phyloP scores from a whole-genome alignment of 2,329 filamentous ascomycete genomes.

The Venturia nashicola region DNA sequence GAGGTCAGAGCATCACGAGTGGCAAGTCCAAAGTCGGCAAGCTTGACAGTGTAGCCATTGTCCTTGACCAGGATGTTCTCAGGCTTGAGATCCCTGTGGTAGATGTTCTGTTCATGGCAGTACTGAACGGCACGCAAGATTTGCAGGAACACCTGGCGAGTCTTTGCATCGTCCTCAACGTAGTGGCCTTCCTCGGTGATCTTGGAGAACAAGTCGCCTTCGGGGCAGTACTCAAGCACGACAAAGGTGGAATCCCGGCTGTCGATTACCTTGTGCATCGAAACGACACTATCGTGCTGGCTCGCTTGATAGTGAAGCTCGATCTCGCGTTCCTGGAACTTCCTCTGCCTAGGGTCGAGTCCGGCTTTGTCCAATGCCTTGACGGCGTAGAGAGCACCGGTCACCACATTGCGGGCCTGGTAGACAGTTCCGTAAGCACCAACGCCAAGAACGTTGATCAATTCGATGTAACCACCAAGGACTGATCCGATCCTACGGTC shows the following conservation, averaged over 20 bases:
- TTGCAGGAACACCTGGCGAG: constrained; percentile 86
- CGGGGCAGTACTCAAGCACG: constrained; percentile 91
- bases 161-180: constrained; percentile 79
- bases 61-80: constrained; percentile 95
- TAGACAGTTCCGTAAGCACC: constrained; percentile 97
- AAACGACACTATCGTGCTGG: constrained; percentile 84
- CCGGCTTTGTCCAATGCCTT: constrained; percentile 94
- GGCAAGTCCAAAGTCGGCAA: constrained; percentile 94
- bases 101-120: constrained; percentile 87
- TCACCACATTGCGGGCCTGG: constrained; percentile 72
- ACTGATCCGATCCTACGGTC: too few relatives aligned
- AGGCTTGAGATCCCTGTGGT: constrained; percentile 94
- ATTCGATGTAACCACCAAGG: constrained; percentile 69
- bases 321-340: constrained; percentile 89
- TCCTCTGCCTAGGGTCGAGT: constrained; percentile 73
- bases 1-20: constrained; percentile 73
- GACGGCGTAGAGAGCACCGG: constrained; percentile 75
- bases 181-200: constrained; percentile 94
- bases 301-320: constrained; percentile 81
- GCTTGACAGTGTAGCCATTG: constrained; percentile 77
- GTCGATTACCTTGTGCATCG: constrained; percentile 86
- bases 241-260: constrained; percentile 88
- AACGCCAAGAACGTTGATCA: constrained; percentile 77
- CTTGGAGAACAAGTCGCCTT: constrained; percentile 93
- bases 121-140: constrained; percentile 92